phyloP scores from a whole-genome alignment of 164 flowering plant genomes.

The Annona squamosa region DNA sequence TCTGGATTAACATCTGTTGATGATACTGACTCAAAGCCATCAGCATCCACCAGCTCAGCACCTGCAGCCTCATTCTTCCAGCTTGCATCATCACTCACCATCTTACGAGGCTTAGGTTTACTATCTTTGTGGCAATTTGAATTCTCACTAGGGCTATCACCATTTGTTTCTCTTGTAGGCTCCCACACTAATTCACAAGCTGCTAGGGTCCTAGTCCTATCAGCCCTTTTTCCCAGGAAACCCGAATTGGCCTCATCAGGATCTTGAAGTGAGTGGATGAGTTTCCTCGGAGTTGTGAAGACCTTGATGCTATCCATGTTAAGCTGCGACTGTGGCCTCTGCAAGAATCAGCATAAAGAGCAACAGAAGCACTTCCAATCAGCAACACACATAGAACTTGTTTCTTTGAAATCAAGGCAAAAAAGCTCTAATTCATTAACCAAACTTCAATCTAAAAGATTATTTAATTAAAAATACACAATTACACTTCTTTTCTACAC shows the following conservation, averaged over 20 bases:
- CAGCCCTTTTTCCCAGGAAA: slow-evolving; percentile 24
- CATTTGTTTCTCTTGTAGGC: slow-evolving; percentile 25
- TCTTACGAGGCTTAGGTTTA: slow-evolving; percentile 7
- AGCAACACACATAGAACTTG: background rate
- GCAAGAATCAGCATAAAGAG: slow-evolving; percentile 18
- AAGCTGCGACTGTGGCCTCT: slow-evolving; percentile 48
- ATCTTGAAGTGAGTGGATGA: slow-evolving; percentile 68
- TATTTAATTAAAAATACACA: too few relatives aligned
- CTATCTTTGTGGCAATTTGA: slow-evolving; percentile 13
- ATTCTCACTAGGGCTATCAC: slow-evolving; percentile 12
- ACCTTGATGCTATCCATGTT: slow-evolving; percentile 48
- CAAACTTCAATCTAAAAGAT: too few relatives aligned
- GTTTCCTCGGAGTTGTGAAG: slow-evolving; percentile 74
- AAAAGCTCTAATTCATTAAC: too few relatives aligned
- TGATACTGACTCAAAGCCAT: slow-evolving; percentile 53
- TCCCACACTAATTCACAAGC: slow-evolving; percentile 29
- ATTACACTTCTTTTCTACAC: too few relatives aligned
- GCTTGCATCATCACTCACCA: background rate
- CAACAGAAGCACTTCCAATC: background rate
- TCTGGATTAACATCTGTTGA: slow-evolving; percentile 34
- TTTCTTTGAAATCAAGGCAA: too few relatives aligned
- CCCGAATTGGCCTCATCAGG: slow-evolving; percentile 25
- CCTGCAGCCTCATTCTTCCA: background rate
- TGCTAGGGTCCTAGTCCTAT: slow-evolving; percentile 37
- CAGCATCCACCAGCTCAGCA: slow-evolving; percentile 19